These are phyloP conservation scores for Boletus insuetus DNA, from an alignment of 768 basidiomycete genomes.

Conservation along the genomic window DNA sequence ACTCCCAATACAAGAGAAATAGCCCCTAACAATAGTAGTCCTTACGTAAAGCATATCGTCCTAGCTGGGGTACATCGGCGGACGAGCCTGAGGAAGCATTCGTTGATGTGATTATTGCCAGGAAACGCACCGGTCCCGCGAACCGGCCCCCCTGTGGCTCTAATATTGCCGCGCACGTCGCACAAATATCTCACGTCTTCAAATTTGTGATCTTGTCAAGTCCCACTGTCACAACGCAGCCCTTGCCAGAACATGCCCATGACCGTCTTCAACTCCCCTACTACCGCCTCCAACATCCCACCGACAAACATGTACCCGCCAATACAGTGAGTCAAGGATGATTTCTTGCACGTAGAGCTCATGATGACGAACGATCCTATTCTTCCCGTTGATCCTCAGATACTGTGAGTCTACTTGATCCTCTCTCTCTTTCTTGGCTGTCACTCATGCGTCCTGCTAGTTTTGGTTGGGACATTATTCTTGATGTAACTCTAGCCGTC, in stretches of 20 bases:
- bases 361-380: background rate
- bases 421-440: background rate
- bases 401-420: conserved; percentile 12
- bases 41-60: too few relatives aligned
- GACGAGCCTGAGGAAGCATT: too few relatives aligned
- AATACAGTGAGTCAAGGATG: conserved; percentile 16
- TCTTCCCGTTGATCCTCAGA: background rate
- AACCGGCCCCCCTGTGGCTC: too few relatives aligned
- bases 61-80: too few relatives aligned
- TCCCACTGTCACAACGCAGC: too few relatives aligned
- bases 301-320: conserved; percentile 3
- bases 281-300: background rate
- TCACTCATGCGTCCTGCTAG: conserved; percentile 1
- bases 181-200: too few relatives aligned
- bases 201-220: too few relatives aligned
- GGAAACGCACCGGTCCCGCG: too few relatives aligned
- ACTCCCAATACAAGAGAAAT: background rate
- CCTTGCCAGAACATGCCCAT: too few relatives aligned
- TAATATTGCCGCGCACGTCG: too few relatives aligned
- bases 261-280: background rate
- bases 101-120: too few relatives aligned
- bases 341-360: background rate
- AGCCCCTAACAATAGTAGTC: too few relatives aligned
- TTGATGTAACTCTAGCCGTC: conserved; percentile 8
- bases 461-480: conserved; percentile 20